Evolutionary conservation across 257 asterid species (phyloP).

Genomic region (Solanum pennellii): DNA sequence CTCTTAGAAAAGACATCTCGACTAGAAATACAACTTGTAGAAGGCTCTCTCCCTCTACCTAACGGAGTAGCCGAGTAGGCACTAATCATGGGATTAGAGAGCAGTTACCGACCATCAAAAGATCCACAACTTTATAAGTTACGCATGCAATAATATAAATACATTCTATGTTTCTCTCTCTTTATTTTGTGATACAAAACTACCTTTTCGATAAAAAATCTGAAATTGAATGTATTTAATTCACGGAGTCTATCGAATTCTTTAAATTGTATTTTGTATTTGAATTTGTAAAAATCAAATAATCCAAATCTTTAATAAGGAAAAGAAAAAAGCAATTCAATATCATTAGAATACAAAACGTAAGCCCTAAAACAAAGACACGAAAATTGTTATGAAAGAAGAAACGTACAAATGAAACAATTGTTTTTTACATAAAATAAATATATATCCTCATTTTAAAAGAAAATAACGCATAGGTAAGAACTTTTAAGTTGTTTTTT

Average conservation of each 20-base stretch:
- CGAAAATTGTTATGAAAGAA: neutral
- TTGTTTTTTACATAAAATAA: no score
- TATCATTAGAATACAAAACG: neutral
- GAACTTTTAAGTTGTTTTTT: neutral
- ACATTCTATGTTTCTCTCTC: neutral
- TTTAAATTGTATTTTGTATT: neutral
- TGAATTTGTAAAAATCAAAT: neutral
- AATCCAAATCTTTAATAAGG: neutral
- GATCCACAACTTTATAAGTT: neutral
- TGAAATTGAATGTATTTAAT: neutral
- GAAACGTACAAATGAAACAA: neutral
- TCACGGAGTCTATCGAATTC: neutral
- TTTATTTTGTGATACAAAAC: no score
- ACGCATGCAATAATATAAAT: neutral
- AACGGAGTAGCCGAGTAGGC: neutral
- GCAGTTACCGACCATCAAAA: no score
- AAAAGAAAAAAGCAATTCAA: neutral
- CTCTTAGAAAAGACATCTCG: neutral
- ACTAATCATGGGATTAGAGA: neutral
- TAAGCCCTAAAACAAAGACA: neutral
- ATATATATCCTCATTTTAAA: neutral
- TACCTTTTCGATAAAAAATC: neutral
- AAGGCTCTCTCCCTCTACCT: neutral
- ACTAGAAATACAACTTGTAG: neutral
- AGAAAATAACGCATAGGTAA: neutral